Evolutionary conservation across 83 land plant species (phyloP).

Genomic region (Isoetes engelmannii): DNA sequence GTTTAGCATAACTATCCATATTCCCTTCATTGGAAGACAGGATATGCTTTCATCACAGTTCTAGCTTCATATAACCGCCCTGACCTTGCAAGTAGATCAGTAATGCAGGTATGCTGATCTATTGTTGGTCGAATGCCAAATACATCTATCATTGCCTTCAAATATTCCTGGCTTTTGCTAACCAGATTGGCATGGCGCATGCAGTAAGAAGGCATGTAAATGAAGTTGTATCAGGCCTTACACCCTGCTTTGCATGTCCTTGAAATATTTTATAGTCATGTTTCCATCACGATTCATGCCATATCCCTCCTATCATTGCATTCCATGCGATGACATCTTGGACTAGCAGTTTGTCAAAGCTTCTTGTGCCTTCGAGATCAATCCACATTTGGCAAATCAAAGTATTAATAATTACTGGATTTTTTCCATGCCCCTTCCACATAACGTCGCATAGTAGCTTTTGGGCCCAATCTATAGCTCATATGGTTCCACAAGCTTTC

Average conservation of each 20-base stretch:
- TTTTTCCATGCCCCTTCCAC: background rate
- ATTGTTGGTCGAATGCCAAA: background rate
- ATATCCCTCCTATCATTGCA: conserved; percentile 10
- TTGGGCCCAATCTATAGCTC: background rate
- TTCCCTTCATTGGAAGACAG: background rate
- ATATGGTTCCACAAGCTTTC: background rate
- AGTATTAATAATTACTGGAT: background rate
- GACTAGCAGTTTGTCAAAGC: background rate
- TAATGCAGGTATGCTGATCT: background rate
- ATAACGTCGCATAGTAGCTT: background rate
- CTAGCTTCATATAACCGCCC: background rate
- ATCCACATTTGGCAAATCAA: conserved; percentile 10
- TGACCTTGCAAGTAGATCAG: conserved; percentile 3
- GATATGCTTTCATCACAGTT: background rate
- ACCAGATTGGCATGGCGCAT: conserved; percentile 4
- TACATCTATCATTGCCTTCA: background rate
- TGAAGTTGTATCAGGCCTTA: conserved; percentile 5
- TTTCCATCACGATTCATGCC: background rate
- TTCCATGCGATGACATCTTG: conserved; percentile 6
- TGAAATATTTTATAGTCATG: background rate
- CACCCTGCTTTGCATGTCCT: conserved; percentile 3
- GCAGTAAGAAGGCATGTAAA: background rate
- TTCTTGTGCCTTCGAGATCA: background rate
- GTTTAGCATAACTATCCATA: background rate
- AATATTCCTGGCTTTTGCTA: background rate